These are phyloP conservation scores for Globisporangium cederbergense DNA, from an alignment of 352 stramenopile species.

Conservation along the genomic window DNA sequence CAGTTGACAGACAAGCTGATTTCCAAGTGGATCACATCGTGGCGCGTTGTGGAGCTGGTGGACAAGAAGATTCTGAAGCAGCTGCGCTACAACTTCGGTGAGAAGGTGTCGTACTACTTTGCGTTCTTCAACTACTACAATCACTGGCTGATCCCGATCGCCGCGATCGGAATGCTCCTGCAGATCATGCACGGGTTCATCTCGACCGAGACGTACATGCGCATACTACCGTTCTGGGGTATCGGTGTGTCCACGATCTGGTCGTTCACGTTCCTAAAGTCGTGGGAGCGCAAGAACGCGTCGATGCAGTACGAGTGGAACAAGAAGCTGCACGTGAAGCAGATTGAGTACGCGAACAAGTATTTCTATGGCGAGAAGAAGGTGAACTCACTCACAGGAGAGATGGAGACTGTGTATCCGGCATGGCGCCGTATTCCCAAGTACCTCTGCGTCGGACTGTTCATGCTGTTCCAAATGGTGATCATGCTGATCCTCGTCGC, in stretches of 20 bases:
- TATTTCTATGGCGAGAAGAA: constrained; percentile 60
- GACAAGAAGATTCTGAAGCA: constrained; percentile 64
- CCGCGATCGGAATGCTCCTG: constrained; percentile 58
- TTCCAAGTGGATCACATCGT: constrained; percentile 61
- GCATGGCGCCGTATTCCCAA: constrained; percentile 69
- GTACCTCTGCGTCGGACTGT: constrained; percentile 71
- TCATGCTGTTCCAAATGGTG: constrained; percentile 77
- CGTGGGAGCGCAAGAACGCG: constrained; percentile 76
- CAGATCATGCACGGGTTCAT: constrained; percentile 50
- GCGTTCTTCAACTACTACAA: constrained; percentile 87
- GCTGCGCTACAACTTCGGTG: constrained; percentile 77
- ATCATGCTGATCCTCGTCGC: constrained; percentile 88
- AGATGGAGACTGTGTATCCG: constrained; percentile 65
- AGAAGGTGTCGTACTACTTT: constrained; percentile 88
- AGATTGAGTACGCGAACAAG: constrained; percentile 86
- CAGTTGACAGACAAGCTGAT: constrained; percentile 65
- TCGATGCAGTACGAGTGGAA: constrained; percentile 83
- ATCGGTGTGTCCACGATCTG: constrained; percentile 77
- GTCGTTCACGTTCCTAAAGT: constrained; percentile 82
- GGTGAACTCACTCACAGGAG: constrained; percentile 73
- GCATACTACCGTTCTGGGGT: constrained; percentile 77
- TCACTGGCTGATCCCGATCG: constrained; percentile 64
- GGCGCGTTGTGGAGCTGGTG: constrained; percentile 43
- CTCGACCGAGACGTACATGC: constrained; percentile 70
- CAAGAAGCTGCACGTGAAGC: constrained; percentile 72